Conservation (phyloP, 768 basidiomycete genomes). For the Tulasnella sp. region DNA sequence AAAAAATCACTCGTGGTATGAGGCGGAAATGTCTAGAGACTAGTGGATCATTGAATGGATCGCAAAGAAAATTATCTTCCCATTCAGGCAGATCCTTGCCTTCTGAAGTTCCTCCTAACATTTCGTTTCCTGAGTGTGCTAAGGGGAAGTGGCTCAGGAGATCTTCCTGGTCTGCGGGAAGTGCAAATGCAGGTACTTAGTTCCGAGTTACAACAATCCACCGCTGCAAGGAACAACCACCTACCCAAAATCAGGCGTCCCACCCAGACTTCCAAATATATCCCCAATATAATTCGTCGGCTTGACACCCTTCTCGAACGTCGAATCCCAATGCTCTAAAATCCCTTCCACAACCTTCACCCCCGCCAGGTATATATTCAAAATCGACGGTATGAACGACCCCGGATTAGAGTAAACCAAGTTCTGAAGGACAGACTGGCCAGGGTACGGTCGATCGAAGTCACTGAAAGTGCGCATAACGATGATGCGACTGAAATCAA, state of each 20-base stretch:
- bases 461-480: conserved; percentile 32
- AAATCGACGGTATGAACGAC: conserved; percentile 28
- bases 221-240: background rate
- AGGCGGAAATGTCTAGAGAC: too few species aligned
- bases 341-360: conserved; percentile 32
- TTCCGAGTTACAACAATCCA: too few species aligned
- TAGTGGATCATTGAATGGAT: too few species aligned
- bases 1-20: too few species aligned
- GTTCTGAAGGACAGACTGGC: conserved; percentile 23
- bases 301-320: conserved; percentile 27
- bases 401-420: conserved; percentile 26
- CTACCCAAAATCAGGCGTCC: conserved; percentile 24
- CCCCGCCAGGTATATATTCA: conserved; percentile 32
- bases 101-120: too few species aligned
- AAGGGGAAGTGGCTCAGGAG: too few species aligned
- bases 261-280: conserved; percentile 27
- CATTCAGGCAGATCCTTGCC: too few species aligned
- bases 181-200: too few species aligned
- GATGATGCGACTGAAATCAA: conserved; percentile 33
- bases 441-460: conserved; percentile 26
- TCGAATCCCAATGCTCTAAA: conserved; percentile 28
- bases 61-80: too few species aligned
- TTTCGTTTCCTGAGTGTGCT: too few species aligned
- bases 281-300: conserved; percentile 29
- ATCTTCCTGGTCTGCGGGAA: too few species aligned